Evolutionary conservation across 2,329 filamentous ascomycete genomes (phyloP), one percentile per base, ranked within the genome.

Genomic region (Aspergillus pseudonomiae): DNA sequence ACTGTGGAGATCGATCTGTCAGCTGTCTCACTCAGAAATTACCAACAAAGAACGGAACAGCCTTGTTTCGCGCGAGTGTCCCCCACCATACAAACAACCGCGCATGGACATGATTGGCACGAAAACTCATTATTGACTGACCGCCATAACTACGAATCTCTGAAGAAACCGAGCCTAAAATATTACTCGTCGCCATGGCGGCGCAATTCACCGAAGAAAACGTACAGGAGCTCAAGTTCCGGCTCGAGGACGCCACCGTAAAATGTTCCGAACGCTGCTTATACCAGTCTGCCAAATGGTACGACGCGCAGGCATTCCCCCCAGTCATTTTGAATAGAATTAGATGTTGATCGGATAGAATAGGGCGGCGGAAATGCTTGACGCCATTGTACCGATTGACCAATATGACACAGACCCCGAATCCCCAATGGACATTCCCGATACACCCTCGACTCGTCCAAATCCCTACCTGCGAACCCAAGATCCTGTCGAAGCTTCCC

Each of bases 231-330:
- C 83, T 96, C 65, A 88, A 90, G 73, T 85, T 85, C 43, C 88
- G 92, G 39, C 84, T 97, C 50, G 92, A 96, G 76, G 90, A 93
- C 73, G 93, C 94, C 34, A 90, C 95, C 3, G 85, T 95, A 28
- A 93, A 93, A 75, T 98, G 94, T 81, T 96, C 93, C 1, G 95
- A 99, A 76, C 85, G 95, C 77, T 97, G 95, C 77, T 86, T 99
- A 14, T 98, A 97, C 74, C 94, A 97, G 73, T 95, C 94, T 7
- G 90, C 95, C 32, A 98, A 98, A 88, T 99, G 95, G 95, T 97
- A 71, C 28, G 21, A 24, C 26, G 6, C n/a, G 52, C 34, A 32
- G 30, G 11, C n/a, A 14, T 36, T 26, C n/a, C 5, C n/a, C 32
- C 26, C 26, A n/a, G 10, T 1, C 26, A 21, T 10, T 14, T 48